phyloP scores from a whole-genome alignment of 495 filamentous ascomycete genomes.

The Darksidea phi region DNA sequence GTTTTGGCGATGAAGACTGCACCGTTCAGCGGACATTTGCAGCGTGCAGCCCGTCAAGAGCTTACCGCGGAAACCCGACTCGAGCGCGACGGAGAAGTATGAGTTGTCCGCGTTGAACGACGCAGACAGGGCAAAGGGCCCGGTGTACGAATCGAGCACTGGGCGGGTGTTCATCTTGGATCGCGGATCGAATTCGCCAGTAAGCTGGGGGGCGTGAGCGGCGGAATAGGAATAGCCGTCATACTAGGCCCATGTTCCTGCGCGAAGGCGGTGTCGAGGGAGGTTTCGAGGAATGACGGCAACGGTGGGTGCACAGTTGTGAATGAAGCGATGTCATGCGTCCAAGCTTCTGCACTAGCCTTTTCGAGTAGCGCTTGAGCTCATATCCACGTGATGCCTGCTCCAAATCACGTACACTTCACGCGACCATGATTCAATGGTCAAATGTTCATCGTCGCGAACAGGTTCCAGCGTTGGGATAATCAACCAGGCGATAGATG shows the following conservation, averaged over 20 bases:
- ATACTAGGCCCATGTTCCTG: background rate
- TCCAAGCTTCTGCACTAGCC: slow-evolving; percentile 11
- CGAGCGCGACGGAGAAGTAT: slow-evolving; percentile 85
- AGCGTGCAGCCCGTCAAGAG: background rate
- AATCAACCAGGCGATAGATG: too few relatives aligned
- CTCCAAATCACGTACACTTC: slow-evolving; percentile 1
- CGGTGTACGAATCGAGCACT: slow-evolving; percentile 72
- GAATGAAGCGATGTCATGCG: slow-evolving; percentile 23
- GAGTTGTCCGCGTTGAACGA: slow-evolving; percentile 84
- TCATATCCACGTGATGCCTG: too few relatives aligned
- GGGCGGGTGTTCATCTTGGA: slow-evolving; percentile 83
- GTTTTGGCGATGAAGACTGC: slow-evolving; percentile 29
- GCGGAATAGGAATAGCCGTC: background rate
- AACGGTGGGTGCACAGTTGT: too few relatives aligned
- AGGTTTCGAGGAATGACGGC: too few relatives aligned
- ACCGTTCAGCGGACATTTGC: slow-evolving; percentile 17
- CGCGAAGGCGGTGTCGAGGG: slow-evolving; percentile 8
- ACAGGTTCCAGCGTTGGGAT: too few relatives aligned
- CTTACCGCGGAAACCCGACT: slow-evolving; percentile 84
- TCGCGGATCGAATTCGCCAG: background rate
- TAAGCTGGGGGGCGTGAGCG: background rate
- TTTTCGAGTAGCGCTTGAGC: background rate
- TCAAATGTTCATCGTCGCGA: too few relatives aligned
- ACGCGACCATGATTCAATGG: too few relatives aligned
- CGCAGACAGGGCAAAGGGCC: slow-evolving; percentile 75